Base-by-base conservation (phyloP, 2,329 filamentous ascomycete species). In the Proliferodiscus dingleyae region DNA sequence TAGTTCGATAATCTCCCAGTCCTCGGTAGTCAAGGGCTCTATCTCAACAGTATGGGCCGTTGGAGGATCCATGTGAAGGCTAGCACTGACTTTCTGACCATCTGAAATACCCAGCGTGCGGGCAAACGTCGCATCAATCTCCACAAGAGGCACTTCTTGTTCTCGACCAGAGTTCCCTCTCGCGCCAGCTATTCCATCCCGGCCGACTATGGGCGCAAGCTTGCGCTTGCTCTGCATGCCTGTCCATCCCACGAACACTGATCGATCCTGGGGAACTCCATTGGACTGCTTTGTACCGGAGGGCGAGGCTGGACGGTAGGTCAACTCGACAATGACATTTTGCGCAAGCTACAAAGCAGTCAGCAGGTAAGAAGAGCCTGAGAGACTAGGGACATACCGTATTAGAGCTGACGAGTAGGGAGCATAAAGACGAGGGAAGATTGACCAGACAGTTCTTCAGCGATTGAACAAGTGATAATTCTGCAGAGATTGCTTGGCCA, bases 1-100 rank as follows among this genome's bases (percentile, higher is more conserved):
- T 2, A 98, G 73, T 67, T 98, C 93, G 58, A 98, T 97, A 60
- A 97, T 95, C 68, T 98, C 93, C 93, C 93, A 98, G 64, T 98
- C 93, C 47, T 94, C 89, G 1, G 91, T 82, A 0, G 93, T 97
- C 59, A 97, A 69, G 26, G 93, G 93, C 65, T 98, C 94, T 58
- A 98, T 97, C 63, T 96, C 89, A 66, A 98, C 85, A 2, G 90
- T 97, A 66, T 96, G 89, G 39, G 89, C 89, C 53, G 93, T 71
- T 2, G 90, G 89, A 39, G 91, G 91, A 63, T 98, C 89, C 52
- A 96, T 70, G 66, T 98, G 93, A 53, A 98, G 75, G 28, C 70
- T 75, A 37, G 71, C 72, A 54, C 72, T 74, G 61, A 91, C 80
- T 69, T 87, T 94, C 63, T 90, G 86, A 40, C 89, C 89, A 54